Evolutionary conservation across 306 rosid species (phyloP).

Genomic region (Urtica urens): DNA sequence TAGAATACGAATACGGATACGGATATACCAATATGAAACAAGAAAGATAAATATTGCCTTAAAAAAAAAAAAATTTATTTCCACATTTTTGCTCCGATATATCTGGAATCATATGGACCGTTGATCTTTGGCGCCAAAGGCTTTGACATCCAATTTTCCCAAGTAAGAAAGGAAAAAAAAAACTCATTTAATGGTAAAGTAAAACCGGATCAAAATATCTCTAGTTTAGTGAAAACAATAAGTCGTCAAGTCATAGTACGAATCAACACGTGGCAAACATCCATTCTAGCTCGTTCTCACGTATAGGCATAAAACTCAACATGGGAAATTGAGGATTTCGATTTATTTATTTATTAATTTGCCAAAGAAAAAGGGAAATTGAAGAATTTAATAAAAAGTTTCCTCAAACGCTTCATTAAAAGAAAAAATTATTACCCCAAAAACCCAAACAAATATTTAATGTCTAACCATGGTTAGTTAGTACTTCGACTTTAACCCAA

Average conservation of each 20-base stretch:
- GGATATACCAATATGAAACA: neutral
- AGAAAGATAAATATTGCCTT: neutral
- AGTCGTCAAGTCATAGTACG: neutral
- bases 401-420: constrained; percentile 13
- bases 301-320: no score
- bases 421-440: constrained; percentile 3
- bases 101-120: neutral
- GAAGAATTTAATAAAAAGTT: neutral
- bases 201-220: neutral
- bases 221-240: neutral
- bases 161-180: constrained; percentile 3
- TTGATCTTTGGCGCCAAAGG: neutral
- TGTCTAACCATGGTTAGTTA: constrained; percentile 6
- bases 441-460: no score
- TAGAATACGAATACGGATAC: neutral
- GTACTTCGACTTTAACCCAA: neutral
- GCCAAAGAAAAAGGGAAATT: no score
- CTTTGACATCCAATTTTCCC: neutral
- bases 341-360: no score
- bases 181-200: neutral
- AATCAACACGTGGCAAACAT: constrained; percentile 3
- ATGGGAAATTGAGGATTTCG: neutral
- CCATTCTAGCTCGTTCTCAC: no score
- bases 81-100: neutral
- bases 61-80: neutral